Evolutionary conservation across 1,139 yeast species (phyloP), one percentile per base, ranked within the genome.

Genomic region (Blastobotrys capitulatus): DNA sequence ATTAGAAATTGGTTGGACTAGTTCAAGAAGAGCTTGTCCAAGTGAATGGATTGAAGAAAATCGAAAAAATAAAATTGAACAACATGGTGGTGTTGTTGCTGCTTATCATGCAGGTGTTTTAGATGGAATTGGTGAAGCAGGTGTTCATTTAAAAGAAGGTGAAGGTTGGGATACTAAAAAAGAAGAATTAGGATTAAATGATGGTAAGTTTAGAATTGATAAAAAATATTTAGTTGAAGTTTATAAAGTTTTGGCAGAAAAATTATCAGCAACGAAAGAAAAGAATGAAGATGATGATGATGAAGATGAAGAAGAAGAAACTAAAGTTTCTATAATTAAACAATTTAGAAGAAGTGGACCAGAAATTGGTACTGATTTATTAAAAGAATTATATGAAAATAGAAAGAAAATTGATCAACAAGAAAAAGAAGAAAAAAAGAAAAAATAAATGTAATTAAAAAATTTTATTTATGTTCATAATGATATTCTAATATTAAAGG

Each of bases 1-100:
- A 59, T 62, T 82, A 43, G 69, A 69, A 10, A 72, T 89, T 59
- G 97, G 97, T 42, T 92, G 97, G 97, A 88, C 96, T 20, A 95
- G 96, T 47, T 77, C 94, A 22, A 84, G 82, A 67, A 82, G 82
- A 60, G 85, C 84, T 16, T 76, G 83, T 20, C 72, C 80, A 27
- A 83, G 80, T 40, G 90, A 82, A 57, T 92, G 84, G 75, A 79
- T 78, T 60, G 86, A 83, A 53, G 76, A 72, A 60, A 85, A 81
- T 74, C 80, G 92, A 63, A 80, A 81, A 48, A 70, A 69, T 61
- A 76, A 77, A 64, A 79, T 86, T 63, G 77, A 81, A 59, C 76
- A 79, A 59, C 77, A 73, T 56, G 97, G 96, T 50, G 92, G 95
- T 18, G 74, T 87, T 62, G 78, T 88, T 49, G 77, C 78, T 58